A percentile compares a stretch with the other conserved stretches of the same genome.
Evolutionary conservation across 345 rosid genomes (phyloP).

Genomic region (Moricandia moricandioides): DNA sequence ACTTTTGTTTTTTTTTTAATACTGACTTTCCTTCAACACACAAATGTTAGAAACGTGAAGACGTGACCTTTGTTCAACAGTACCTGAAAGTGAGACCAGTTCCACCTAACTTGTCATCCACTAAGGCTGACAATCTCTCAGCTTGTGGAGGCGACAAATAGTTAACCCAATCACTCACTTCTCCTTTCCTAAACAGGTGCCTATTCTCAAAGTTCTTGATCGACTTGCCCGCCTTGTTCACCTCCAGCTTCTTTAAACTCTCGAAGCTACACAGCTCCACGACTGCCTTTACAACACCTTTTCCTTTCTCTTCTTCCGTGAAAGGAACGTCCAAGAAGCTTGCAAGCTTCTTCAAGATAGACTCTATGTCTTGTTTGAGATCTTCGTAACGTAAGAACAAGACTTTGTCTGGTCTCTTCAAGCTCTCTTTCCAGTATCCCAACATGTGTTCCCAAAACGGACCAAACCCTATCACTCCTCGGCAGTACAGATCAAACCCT

Average conservation of each 20-base stretch:
- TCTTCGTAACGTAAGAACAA: conserved; percentile 49
- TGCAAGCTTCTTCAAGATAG: conserved; percentile 40
- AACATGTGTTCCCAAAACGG: conserved; percentile 57
- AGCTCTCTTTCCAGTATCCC: conserved; percentile 51
- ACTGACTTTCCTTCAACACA: neutral
- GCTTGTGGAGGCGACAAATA: conserved; percentile 43
- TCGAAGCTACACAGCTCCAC: conserved; percentile 50
- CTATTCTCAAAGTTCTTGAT: conserved; percentile 44
- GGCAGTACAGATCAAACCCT: conserved; percentile 44
- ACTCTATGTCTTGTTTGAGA: conserved; percentile 39
- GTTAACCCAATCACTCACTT: conserved; percentile 50
- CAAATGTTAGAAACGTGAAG: neutral
- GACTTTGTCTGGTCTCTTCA: conserved; percentile 41
- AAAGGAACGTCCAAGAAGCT: conserved; percentile 48
- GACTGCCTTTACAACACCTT: conserved; percentile 39
- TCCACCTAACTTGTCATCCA: conserved; percentile 47
- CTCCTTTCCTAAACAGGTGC: conserved; percentile 49
- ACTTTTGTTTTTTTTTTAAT: neutral
- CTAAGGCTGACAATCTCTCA: conserved; percentile 33
- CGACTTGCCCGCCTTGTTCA: conserved; percentile 44
- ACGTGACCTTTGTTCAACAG: conserved; percentile 17
- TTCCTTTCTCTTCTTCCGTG: conserved; percentile 42
- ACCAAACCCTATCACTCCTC: conserved; percentile 47
- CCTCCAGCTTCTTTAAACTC: conserved; percentile 43
- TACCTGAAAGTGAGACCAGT: conserved; percentile 52